phyloP scores from a whole-genome alignment of 768 basidiomycete genomes.

The Hypsizygus marmoreus region DNA sequence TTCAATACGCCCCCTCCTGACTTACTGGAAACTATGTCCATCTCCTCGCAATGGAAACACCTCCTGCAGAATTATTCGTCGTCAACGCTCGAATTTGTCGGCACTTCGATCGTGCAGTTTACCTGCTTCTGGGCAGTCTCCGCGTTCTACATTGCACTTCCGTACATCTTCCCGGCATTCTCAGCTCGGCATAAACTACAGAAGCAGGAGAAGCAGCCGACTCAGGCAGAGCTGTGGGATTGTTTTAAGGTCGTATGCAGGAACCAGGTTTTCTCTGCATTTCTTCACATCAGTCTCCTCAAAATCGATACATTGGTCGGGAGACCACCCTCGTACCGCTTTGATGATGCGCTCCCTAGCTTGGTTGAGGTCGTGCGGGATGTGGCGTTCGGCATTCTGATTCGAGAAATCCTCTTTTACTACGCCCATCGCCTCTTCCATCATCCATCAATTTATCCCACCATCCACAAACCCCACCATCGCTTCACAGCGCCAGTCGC shows the following conservation, averaged over 20 bases:
- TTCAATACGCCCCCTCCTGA: too few relatives aligned
- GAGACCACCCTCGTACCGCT: slow-evolving; percentile 17
- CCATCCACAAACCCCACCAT: slow-evolving; percentile 32
- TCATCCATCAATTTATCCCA: slow-evolving; percentile 24
- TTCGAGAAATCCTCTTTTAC: slow-evolving; percentile 32
- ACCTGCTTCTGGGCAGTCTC: slow-evolving; percentile 26
- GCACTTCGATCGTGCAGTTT: slow-evolving; percentile 23
- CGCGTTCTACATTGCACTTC: slow-evolving; percentile 23
- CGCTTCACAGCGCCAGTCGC: slow-evolving; percentile 33
- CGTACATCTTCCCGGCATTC: slow-evolving; percentile 22
- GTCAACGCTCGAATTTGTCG: slow-evolving; percentile 22
- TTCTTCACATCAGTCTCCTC: slow-evolving; percentile 20
- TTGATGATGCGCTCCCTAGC: slow-evolving; percentile 22
- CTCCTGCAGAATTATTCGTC: slow-evolving; percentile 15
- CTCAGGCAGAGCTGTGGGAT: slow-evolving; percentile 21
- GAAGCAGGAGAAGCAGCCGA: slow-evolving; percentile 26
- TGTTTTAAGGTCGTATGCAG: slow-evolving; percentile 23
- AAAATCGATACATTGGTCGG: slow-evolving; percentile 1
- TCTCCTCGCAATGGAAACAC: slow-evolving; percentile 9
- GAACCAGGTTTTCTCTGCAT: slow-evolving; percentile 25
- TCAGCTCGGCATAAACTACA: slow-evolving; percentile 28
- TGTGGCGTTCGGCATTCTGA: slow-evolving; percentile 18
- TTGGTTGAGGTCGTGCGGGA: slow-evolving; percentile 19
- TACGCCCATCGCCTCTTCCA: slow-evolving; percentile 31
- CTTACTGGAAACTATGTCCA: too few relatives aligned